phyloP scores from a whole-genome alignment of 2,329 filamentous ascomycete genomes.

The Aspergillus tanneri region DNA sequence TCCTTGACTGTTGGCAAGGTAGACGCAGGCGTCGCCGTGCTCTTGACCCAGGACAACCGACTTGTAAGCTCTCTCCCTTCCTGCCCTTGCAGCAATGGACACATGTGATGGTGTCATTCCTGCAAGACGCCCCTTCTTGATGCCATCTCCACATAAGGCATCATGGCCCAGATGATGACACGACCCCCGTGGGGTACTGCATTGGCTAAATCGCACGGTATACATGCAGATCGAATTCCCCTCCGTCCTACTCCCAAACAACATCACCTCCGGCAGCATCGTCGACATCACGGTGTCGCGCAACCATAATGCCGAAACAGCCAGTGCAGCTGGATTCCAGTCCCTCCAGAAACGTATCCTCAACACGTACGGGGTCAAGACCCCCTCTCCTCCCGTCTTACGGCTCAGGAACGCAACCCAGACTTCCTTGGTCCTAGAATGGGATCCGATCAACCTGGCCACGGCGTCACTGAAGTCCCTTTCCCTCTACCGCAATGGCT shows the following conservation, averaged over 20 bases:
- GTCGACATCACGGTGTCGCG: slow-evolving; percentile 95
- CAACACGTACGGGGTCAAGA: slow-evolving; percentile 76
- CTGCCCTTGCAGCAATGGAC: slow-evolving; percentile 1
- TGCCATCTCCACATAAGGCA: too few relatives aligned
- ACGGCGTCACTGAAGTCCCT: slow-evolving; percentile 89
- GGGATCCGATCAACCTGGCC: slow-evolving; percentile 91
- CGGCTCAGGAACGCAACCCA: slow-evolving; percentile 96
- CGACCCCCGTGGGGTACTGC: too few relatives aligned
- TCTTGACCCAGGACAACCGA: slow-evolving; percentile 94
- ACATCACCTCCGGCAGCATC: slow-evolving; percentile 94
- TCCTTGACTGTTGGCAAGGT: slow-evolving; percentile 99
- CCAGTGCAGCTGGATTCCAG: slow-evolving; percentile 73
- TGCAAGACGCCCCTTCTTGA: background rate
- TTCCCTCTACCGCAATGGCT: slow-evolving; percentile 89
- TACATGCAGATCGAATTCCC: slow-evolving; percentile 86
- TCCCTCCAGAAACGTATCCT: slow-evolving; percentile 87
- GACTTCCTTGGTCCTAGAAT: slow-evolving; percentile 96
- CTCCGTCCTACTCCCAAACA: slow-evolving; percentile 90
- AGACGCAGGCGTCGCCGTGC: slow-evolving; percentile 94
- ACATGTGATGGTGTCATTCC: slow-evolving; percentile 5
- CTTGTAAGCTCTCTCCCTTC: slow-evolving; percentile 61
- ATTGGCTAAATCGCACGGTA: background rate
- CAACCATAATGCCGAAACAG: slow-evolving; percentile 75
- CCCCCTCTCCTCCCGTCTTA: slow-evolving; percentile 73
- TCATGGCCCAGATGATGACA: too few relatives aligned